Evolutionary conservation across 768 basidiomycete genomes (phyloP).

Genomic region (Chalciporus sphaerocephalus): DNA sequence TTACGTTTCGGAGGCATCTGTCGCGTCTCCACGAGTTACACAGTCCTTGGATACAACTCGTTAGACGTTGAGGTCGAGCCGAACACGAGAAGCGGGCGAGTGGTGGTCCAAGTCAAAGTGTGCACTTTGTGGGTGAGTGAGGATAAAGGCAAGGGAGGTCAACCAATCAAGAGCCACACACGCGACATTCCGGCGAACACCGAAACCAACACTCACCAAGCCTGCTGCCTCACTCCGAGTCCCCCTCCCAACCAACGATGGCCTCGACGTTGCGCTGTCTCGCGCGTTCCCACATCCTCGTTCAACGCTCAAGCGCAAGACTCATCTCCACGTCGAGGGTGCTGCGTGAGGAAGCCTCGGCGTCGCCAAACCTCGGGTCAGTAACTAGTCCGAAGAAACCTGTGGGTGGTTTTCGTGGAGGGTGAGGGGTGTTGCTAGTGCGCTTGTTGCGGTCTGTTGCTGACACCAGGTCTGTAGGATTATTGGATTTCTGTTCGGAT

Average conservation of each 20-base stretch:
- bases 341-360: slow-evolving; percentile 39
- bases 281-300: slow-evolving; percentile 13
- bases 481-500: slow-evolving; percentile 83
- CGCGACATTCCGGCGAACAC: slow-evolving; percentile 18
- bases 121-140: not conserved
- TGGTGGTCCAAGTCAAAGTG: not conserved
- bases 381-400: slow-evolving; percentile 64
- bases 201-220: slow-evolving; percentile 4
- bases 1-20: slow-evolving; percentile 42
- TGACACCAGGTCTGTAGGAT: too few species aligned
- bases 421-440: slow-evolving; percentile 36
- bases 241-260: slow-evolving; percentile 25
- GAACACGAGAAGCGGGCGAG: not conserved
- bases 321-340: slow-evolving; percentile 42
- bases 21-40: not conserved
- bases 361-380: slow-evolving; percentile 48
- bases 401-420: slow-evolving; percentile 67
- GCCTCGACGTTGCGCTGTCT: slow-evolving; percentile 34
- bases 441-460: too few species aligned
- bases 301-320: slow-evolving; percentile 27
- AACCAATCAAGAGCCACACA: not conserved
- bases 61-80: not conserved
- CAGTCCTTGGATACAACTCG: not conserved
- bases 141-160: not conserved
- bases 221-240: not conserved